These are phyloP conservation scores for Golubevia pallescens DNA, from an alignment of 1,284 basidiomycete genomes.

Conservation along the genomic window DNA sequence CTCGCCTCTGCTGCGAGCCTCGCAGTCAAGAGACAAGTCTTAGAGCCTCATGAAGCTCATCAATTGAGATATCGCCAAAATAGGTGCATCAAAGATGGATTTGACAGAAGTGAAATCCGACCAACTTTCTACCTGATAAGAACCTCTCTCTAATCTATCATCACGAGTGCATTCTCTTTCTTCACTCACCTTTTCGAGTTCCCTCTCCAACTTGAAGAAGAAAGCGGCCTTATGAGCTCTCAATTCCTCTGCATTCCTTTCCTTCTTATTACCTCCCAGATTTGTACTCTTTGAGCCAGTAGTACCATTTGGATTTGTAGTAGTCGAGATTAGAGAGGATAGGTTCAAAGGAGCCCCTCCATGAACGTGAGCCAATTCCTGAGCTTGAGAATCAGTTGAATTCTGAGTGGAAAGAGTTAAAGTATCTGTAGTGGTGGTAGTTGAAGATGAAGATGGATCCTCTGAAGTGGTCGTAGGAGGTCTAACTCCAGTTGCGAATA, in stretches of 20 bases:
- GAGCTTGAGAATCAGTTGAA: conserved; percentile 13
- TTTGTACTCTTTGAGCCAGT: conserved; percentile 27
- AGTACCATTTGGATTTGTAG: conserved; percentile 14
- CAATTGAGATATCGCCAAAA: no score
- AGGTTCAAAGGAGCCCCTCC: no score
- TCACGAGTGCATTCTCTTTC: no score
- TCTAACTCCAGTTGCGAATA: conserved; percentile 81
- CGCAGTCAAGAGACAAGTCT: no score
- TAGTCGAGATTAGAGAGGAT: no score
- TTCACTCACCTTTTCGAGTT: conserved; percentile 85
- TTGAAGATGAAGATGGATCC: conserved; percentile 15
- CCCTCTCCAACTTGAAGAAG: conserved; percentile 98
- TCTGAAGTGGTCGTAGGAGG: conserved; percentile 67
- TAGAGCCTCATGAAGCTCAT: no score
- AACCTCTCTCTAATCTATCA: no score
- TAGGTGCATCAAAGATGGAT: neutral
- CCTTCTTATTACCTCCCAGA: conserved; percentile 14
- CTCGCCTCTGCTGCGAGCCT: no score
- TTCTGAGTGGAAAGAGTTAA: neutral
- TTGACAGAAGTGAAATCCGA: neutral
- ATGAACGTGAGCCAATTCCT: conserved; percentile 6
- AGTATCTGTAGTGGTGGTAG: conserved; percentile 2
- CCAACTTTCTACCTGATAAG: neutral
- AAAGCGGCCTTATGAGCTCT: conserved; percentile 91
- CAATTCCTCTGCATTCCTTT: conserved; percentile 41